phyloP scores from a whole-genome alignment of 495 filamentous ascomycete genomes.

The Penicillium coffeae region DNA sequence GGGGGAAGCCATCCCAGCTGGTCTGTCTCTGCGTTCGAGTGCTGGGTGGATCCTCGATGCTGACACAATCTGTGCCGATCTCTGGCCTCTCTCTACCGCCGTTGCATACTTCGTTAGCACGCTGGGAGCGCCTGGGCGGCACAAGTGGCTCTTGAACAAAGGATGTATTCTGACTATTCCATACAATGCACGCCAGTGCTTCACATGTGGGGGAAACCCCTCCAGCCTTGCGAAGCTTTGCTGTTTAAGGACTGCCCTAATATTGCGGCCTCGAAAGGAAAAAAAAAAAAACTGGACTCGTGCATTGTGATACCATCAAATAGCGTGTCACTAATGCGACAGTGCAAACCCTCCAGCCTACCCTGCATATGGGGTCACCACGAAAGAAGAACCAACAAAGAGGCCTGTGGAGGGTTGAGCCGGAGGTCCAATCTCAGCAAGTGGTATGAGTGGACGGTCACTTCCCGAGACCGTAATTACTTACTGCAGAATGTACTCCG shows the following conservation, averaged over 20 bases:
- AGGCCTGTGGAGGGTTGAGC: not conserved
- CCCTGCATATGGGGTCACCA: conserved; percentile 10
- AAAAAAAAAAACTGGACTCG: not conserved
- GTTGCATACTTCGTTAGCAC: no score
- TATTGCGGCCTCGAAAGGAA: not conserved
- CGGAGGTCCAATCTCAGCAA: not conserved
- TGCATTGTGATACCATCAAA: conserved; percentile 3
- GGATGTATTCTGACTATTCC: not conserved
- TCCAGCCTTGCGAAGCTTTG: no score
- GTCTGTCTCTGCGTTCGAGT: conserved; percentile 1
- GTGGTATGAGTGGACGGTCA: conserved; percentile 11
- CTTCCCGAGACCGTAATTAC: conserved; percentile 15
- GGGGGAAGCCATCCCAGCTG: conserved; percentile 1
- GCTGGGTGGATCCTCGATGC: conserved; percentile 11
- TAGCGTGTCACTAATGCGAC: not conserved
- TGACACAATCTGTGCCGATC: conserved; percentile 26
- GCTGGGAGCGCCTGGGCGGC: conserved; percentile 13
- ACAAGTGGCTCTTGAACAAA: not conserved
- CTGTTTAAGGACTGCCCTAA: no score
- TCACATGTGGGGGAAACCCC: not conserved
- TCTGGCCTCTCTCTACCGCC: conserved; percentile 18
- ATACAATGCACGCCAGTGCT: not conserved
- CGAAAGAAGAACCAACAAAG: not conserved
- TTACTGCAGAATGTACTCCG: no score
- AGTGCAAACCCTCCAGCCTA: not conserved